Base-by-base conservation (phyloP, 768 basidiomycete species). In the Dictyophora rubrovolvata region DNA sequence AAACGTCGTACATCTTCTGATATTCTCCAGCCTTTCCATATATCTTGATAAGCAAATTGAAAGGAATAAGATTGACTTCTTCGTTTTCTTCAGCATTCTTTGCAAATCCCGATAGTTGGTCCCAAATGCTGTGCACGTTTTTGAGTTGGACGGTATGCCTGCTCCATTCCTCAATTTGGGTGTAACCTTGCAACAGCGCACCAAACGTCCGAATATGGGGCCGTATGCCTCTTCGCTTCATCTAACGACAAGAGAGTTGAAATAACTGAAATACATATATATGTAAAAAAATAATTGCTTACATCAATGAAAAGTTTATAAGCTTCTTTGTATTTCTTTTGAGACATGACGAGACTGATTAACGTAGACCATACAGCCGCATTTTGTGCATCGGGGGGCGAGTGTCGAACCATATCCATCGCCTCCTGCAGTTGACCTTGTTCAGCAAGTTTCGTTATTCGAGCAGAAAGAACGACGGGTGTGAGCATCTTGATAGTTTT, bases 151-250 rank as follows among this genome's bases (percentile, higher is more conserved):
- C 83, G 18, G 79, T 65, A 65, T 80, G 75, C 20, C 63, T 65
- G 0, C 71, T 62, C 87, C 88, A 91, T 63, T 84, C 69, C 16
- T 82, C 75, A 28, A 89, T 80, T 28, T 75, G 75, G 1, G 79
- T 74, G 48, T 86, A 75, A 6, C 87, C 88, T 48, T 69, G 76
- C 68, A 93, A 76, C 70, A 92, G 73, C 21, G 86, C 87, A 49
- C 79, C 75, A 64, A 79, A 92, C 1, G 90, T 90, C 59, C 81
- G 72, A 7, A 75, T 69, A 48, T 77, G 84, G 22, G 91, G 88
- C 50, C 76, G 76, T 66, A 89, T 85, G 1, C 87, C 87, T 48
- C 91, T 81, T 35, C 89, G 79, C 70, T 89, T 92, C 89, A 93
- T 89, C 90, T 93, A 61, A 7, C 2, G 2, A 28, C 28, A 2